These are phyloP conservation scores for Crassisporium funariophilum DNA, from an alignment of 768 basidiomycete species.

Conservation along the genomic window DNA sequence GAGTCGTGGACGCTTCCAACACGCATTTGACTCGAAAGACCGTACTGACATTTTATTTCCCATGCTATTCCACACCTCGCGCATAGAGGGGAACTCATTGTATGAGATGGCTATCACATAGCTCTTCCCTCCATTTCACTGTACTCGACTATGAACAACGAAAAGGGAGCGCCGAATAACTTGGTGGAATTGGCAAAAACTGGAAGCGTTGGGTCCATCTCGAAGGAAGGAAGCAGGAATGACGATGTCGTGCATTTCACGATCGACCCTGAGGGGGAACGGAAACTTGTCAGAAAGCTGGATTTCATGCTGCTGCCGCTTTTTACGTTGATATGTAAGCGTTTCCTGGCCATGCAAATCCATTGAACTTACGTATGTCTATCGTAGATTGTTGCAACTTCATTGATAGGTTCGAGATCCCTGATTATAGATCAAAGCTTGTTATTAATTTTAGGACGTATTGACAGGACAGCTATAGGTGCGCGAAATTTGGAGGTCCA, in stretches of 20 bases:
- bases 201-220: neutral
- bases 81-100: no score
- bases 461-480: constrained; percentile 27
- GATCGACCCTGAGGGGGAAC: constrained; percentile 37
- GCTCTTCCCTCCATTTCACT: neutral
- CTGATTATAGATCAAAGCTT: neutral
- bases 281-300: constrained; percentile 35
- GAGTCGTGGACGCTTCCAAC: no score
- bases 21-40: no score
- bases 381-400: constrained; percentile 38
- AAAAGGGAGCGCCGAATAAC: neutral
- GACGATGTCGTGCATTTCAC: neutral
- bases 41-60: no score
- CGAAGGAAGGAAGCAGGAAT: constrained; percentile 3
- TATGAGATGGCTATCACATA: no score
- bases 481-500: neutral
- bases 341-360: neutral
- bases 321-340: constrained; percentile 42
- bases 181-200: neutral
- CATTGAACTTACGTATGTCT: neutral
- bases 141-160: neutral
- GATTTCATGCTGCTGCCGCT: constrained; percentile 38
- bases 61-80: no score
- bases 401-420: constrained; percentile 33
- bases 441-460: constrained; percentile 8